Evolutionary conservation across 1,284 basidiomycete species (phyloP), one percentile per base, ranked within the genome.

Genomic region (Moniliella sp.): DNA sequence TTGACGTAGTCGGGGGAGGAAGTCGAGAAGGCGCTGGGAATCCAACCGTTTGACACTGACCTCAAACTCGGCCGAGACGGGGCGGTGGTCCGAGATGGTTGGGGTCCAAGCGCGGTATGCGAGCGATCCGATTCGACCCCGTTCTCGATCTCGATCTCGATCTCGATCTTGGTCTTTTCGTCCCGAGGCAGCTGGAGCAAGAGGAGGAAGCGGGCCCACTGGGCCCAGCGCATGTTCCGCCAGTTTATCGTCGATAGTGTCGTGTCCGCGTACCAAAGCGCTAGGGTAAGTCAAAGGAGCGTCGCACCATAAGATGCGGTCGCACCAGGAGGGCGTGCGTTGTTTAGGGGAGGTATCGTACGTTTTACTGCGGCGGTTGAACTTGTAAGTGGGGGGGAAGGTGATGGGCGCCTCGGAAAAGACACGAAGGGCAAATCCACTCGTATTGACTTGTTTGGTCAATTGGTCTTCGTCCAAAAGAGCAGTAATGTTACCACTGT

Each of bases 361-460:
- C 39, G 74, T 70, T 51, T 71, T 61, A 4, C 78, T 74, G 3
- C 41, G 39, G 10, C 46, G 72, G 57, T 93, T 80, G 63, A 91
- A 94, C 63, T 94, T 94, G 72, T 94, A 97, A 12, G 88, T 97
- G 10, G 86, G 86, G 12, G 70, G 56, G 51, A 86, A 91, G 0
- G 66, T 18, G 25, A 55, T 51, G 0, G 41, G 37, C 0, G 83
- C 76, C 51, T 97, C 88, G 9, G 61, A 62, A 62, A 94, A 94
- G 1, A 67, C 66, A 11, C 80, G 75, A 8, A 97, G 65, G 1
- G 86, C 73, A 65, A 84, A 93, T 10, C 77, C 76, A 52, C 94
- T 93, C 43, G 64, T 66, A 36, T 73, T 73, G 67, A 93, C 75
- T 58, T 93, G 81, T 45, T 81, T 82, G 9, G 71, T 65, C 1